Conservation (phyloP, 2,329 filamentous ascomycete species). For the Davidsoniella virescens region DNA sequence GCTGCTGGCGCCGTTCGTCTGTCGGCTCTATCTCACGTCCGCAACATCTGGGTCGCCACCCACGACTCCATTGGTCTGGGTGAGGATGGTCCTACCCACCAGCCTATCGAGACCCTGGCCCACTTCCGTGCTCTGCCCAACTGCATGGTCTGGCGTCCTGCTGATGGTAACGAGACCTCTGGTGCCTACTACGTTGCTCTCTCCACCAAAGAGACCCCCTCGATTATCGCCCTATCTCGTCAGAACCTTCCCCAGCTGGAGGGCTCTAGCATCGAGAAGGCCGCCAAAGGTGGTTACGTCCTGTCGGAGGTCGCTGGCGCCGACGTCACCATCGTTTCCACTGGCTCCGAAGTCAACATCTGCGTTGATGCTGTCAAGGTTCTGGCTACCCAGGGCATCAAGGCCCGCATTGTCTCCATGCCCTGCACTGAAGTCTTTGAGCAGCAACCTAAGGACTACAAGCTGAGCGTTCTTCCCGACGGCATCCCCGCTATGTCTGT, state of each 20-base stretch:
- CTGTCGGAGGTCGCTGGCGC: slow-evolving; percentile 71
- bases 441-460: slow-evolving; percentile 84
- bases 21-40: slow-evolving; percentile 78
- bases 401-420: slow-evolving; percentile 83
- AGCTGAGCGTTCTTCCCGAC: slow-evolving; percentile 79
- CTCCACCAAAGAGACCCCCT: slow-evolving; percentile 77
- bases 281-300: slow-evolving; percentile 90
- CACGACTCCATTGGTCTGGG: slow-evolving; percentile 99
- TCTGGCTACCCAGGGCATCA: slow-evolving; percentile 72
- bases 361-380: slow-evolving; percentile 84
- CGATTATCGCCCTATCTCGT: slow-evolving; percentile 84
- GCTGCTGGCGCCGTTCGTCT: slow-evolving; percentile 89
- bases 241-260: slow-evolving; percentile 98
- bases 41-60: slow-evolving; percentile 88
- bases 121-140: slow-evolving; percentile 98
- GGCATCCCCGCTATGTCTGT: slow-evolving; percentile 86
- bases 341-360: slow-evolving; percentile 90
- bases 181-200: slow-evolving; percentile 94
- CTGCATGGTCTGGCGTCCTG: slow-evolving; percentile 98
- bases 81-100: slow-evolving; percentile 96
- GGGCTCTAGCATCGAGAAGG: slow-evolving; percentile 77
- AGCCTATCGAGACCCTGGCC: slow-evolving; percentile 94
- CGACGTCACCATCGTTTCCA: slow-evolving; percentile 77
- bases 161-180: slow-evolving; percentile 95
- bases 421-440: slow-evolving; percentile 98